Evolutionary conservation across 345 rosid species (phyloP).

Genomic region (Pelargonium nanum): DNA sequence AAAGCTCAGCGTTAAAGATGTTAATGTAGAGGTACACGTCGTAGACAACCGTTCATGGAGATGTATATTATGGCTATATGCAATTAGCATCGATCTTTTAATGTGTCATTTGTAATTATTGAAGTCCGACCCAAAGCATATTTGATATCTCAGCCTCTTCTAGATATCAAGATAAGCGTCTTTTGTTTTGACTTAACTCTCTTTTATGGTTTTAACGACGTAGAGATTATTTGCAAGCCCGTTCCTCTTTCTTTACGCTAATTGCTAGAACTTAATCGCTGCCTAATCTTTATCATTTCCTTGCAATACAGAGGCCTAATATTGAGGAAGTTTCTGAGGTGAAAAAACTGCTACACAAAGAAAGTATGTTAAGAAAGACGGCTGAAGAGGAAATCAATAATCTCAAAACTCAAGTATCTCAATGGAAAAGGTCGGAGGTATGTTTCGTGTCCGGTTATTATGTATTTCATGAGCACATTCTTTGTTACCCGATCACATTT

Average conservation of each 20-base stretch:
- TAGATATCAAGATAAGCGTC: too few relatives aligned
- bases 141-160: too few relatives aligned
- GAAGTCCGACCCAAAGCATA: too few relatives aligned
- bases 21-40: neutral
- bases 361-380: constrained; percentile 51
- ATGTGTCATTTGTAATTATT: too few relatives aligned
- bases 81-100: neutral
- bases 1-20: constrained; percentile 34
- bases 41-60: too few relatives aligned
- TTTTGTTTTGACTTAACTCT: too few relatives aligned
- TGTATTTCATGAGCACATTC: neutral
- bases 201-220: too few relatives aligned
- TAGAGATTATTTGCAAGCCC: too few relatives aligned
- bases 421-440: constrained; percentile 54
- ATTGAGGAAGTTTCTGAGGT: constrained; percentile 56
- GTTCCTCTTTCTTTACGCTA: too few relatives aligned
- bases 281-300: too few relatives aligned
- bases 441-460: constrained; percentile 14
- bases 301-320: constrained; percentile 14
- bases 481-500: neutral
- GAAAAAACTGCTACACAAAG: constrained; percentile 63
- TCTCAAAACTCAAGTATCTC: constrained; percentile 53
- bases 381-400: constrained; percentile 68
- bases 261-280: too few relatives aligned
- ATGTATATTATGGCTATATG: neutral